These are phyloP conservation scores for Amanita pseudoporphyria DNA, from an alignment of 768 basidiomycete species.

Conservation along the genomic window DNA sequence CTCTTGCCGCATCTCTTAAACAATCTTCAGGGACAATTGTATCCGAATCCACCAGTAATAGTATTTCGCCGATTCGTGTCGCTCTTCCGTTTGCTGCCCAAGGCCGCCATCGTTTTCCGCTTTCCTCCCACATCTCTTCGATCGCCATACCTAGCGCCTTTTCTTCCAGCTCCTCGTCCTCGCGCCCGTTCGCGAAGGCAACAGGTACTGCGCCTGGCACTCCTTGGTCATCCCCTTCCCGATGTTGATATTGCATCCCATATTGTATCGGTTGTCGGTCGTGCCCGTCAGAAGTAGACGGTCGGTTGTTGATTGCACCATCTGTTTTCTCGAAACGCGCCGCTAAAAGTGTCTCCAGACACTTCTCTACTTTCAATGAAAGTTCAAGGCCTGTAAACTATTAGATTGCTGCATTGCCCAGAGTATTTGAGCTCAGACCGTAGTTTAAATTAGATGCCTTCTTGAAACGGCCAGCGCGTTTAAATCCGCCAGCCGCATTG, in stretches of 20 bases:
- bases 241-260: constrained; percentile 59
- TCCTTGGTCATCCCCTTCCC: constrained; percentile 48
- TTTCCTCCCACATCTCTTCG: constrained; percentile 58
- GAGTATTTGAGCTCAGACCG: constrained; percentile 16
- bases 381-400: constrained; percentile 36
- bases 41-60: constrained; percentile 75
- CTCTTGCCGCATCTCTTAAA: constrained; percentile 76
- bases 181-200: constrained; percentile 9
- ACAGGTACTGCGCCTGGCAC: constrained; percentile 2
- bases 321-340: neutral
- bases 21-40: constrained; percentile 77
- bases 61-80: constrained; percentile 63
- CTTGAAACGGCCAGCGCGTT: constrained; percentile 81
- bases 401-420: neutral
- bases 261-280: constrained; percentile 25
- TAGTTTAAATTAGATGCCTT: constrained; percentile 94
- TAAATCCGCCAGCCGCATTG: constrained; percentile 41
- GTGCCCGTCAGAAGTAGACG: constrained; percentile 2
- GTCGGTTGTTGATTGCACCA: neutral
- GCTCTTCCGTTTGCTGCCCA: constrained; percentile 70
- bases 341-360: constrained; percentile 35
- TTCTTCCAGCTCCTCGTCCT: constrained; percentile 51
- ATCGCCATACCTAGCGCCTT: constrained; percentile 62
- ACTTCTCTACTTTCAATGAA: constrained; percentile 47
- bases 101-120: constrained; percentile 41